Evolutionary conservation across 2,329 filamentous ascomycete species (phyloP).

Genomic region (Monilinia vaccinii-corymbosi): DNA sequence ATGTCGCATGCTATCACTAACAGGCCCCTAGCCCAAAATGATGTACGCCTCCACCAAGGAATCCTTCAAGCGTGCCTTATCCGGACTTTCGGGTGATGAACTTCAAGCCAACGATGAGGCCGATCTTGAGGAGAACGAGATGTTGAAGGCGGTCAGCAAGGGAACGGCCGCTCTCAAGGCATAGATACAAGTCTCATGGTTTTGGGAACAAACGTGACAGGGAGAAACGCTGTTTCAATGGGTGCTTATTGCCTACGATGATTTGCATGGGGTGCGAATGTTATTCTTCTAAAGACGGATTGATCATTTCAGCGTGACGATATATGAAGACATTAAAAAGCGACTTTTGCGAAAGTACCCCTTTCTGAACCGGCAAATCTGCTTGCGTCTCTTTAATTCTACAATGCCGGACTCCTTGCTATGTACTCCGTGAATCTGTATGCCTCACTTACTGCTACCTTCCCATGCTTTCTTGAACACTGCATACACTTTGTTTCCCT

Average conservation of each 20-base stretch:
- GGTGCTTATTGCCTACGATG: conserved; percentile 22
- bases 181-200: neutral
- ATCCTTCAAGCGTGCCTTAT: conserved; percentile 70
- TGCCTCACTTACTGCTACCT: conserved; percentile 7
- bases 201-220: conserved; percentile 7
- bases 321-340: conserved; percentile 13
- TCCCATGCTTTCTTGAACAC: conserved; percentile 58
- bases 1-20: neutral
- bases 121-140: conserved; percentile 69
- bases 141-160: conserved; percentile 59
- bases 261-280: conserved; percentile 5
- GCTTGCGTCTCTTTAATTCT: conserved; percentile 3
- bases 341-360: conserved; percentile 6
- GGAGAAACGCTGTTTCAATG: conserved; percentile 20
- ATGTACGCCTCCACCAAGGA: conserved; percentile 85
- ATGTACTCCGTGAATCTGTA: conserved; percentile 4
- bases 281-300: conserved; percentile 9
- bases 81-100: conserved; percentile 59
- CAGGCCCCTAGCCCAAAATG: conserved; percentile 62
- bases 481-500: conserved; percentile 53
- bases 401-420: conserved; percentile 19
- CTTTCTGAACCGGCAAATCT: neutral
- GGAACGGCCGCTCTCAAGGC: conserved; percentile 21
- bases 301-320: conserved; percentile 11
- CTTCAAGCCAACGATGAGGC: conserved; percentile 78